These are phyloP conservation scores for Fusarium sambucinum DNA, from an alignment of 2,329 filamentous ascomycete genomes.

Conservation along the genomic window DNA sequence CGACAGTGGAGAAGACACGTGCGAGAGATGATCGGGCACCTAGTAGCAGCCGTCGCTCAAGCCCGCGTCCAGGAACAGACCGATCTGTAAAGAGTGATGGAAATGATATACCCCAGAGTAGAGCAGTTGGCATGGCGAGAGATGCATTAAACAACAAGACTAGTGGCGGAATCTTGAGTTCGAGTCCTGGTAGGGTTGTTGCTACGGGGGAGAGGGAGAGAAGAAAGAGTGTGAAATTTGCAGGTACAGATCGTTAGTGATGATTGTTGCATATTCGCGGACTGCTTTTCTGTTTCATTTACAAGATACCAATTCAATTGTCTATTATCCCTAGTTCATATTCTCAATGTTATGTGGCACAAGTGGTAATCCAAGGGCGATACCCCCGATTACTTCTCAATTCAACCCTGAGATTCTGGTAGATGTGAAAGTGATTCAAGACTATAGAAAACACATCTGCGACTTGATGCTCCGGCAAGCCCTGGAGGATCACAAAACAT, in stretches of 20 bases:
- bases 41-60: constrained; percentile 48
- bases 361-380: too few species aligned
- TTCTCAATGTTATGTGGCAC: too few species aligned
- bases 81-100: constrained; percentile 58
- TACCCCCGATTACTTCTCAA: too few species aligned
- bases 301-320: background rate
- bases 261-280: background rate
- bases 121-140: constrained; percentile 70
- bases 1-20: constrained; percentile 57
- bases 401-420: too few species aligned
- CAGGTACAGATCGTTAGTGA: constrained; percentile 53
- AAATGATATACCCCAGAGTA: constrained; percentile 69
- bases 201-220: constrained; percentile 62
- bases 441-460: too few species aligned
- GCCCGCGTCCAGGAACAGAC: constrained; percentile 44
- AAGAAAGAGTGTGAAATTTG: constrained; percentile 75
- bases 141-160: constrained; percentile 61
- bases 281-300: background rate
- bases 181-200: constrained; percentile 60
- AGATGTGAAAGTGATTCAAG: too few species aligned
- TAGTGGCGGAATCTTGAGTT: constrained; percentile 59
- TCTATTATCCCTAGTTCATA: too few species aligned
- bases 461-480: too few species aligned
- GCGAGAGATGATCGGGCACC: constrained; percentile 44
- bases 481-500: too few species aligned